Base-by-base conservation (phyloP, 139 green algal species). In the Pleodorina starrii region DNA sequence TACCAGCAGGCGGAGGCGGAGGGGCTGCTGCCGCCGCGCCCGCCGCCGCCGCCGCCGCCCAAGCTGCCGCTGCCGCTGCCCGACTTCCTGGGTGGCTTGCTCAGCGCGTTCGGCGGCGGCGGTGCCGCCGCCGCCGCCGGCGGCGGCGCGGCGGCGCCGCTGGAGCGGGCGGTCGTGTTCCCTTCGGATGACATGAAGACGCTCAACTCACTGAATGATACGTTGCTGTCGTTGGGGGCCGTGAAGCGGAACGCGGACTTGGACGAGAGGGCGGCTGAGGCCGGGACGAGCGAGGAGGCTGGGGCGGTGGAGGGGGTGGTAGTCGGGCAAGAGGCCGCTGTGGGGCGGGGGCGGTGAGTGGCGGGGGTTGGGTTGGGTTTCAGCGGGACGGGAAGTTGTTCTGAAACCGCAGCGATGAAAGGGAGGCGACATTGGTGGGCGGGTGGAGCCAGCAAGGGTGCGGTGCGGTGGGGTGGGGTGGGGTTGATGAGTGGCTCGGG, bases 151-250 rank as follows among this genome's bases (percentile, higher is more conserved):
- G 23, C 59, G 40, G 44, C 11, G 51, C 14, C 80, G 10, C 1
- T 40, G 14, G 59, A 51, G 35, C 57, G 74, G 5, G 48, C 60
- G 1, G 90, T 93, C 36, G 87, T 83, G n/a, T 93, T 92, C 60
- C 89, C 90, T 6, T 48, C 90, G 48, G 69, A 59, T 2, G 92
- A 93, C 76, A 86, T 94, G 69, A 86, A 80, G 79, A 43, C 59
- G 1, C 80, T 94, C 19, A 90, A 90, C 29, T 32, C 32, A 1
- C 40, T 95, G 6, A 91, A 95, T 78, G n/a, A 87, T 5, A 48
- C 78, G 54, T 59, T 94, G 29, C 43, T 93, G 29, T 73, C 86
- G 23, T 5, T 87, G 10, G 59, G 76, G 1, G 76, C 78, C 2
- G 82, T 94, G 25, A 85, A 85, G 57, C 60, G 44, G 29, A 86